phyloP scores from a whole-genome alignment of 2,329 filamentous ascomycete genomes.

The Epichloe typhina region DNA sequence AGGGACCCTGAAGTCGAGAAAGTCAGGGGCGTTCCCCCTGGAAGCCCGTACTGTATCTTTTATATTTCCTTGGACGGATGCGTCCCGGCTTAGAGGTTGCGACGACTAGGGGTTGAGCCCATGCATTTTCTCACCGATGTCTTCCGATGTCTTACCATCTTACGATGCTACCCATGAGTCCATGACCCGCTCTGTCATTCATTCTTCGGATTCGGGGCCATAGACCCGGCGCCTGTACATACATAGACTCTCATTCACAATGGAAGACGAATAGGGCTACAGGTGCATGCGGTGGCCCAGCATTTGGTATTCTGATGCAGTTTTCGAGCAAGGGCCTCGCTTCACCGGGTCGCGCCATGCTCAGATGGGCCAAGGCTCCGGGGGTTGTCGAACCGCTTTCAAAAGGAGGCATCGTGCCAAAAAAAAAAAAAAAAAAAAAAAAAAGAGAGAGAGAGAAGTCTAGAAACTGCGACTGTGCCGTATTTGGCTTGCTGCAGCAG shows the following conservation, averaged over 20 bases:
- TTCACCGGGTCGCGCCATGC: background rate
- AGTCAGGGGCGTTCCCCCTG: too few relatives aligned
- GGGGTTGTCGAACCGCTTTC: background rate
- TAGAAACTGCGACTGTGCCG: background rate
- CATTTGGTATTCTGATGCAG: background rate
- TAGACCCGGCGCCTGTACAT: background rate
- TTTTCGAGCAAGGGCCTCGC: background rate
- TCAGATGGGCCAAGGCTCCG: background rate
- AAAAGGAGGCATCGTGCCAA: background rate
- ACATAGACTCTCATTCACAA: background rate
- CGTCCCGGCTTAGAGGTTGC: background rate
- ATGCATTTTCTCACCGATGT: conserved; percentile 5
- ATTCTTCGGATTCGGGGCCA: background rate
- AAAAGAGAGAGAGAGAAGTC: background rate
- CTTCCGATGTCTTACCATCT: conserved; percentile 4
- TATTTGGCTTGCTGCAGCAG: conserved; percentile 3
- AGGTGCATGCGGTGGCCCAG: too few relatives aligned
- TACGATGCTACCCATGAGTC: conserved; percentile 1
- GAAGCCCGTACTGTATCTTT: too few relatives aligned
- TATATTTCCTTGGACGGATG: too few relatives aligned
- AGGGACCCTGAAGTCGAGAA: too few relatives aligned
- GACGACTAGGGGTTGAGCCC: background rate
- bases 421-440: too few relatives aligned
- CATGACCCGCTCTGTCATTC: background rate
- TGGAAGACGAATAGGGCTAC: background rate